phyloP scores from a whole-genome alignment of 2,329 filamentous ascomycete genomes.

The Rhinocladiella similis region DNA sequence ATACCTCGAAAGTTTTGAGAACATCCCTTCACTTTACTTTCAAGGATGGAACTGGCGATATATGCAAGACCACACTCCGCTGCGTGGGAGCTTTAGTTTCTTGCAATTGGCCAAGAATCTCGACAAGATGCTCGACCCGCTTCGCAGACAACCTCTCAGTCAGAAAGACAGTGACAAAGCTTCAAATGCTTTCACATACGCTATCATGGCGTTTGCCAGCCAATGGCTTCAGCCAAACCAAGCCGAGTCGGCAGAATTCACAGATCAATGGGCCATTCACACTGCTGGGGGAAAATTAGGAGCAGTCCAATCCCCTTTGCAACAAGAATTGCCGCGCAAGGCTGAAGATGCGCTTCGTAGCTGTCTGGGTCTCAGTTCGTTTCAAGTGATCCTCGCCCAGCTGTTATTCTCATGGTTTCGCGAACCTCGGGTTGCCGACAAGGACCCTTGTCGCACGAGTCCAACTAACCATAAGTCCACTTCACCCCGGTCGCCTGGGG shows the following conservation, averaged over 20 bases:
- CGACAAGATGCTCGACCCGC: constrained; percentile 6
- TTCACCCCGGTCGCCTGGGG: constrained; percentile 3
- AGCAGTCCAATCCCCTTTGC: constrained; percentile 6
- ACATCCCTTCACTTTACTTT: constrained; percentile 47
- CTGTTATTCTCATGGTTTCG: constrained; percentile 5
- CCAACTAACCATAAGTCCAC: constrained; percentile 3
- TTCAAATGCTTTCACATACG: constrained; percentile 40
- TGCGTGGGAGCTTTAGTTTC: constrained; percentile 7
- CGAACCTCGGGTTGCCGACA: constrained; percentile 2
- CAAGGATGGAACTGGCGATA: constrained; percentile 44
- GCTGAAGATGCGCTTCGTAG: constrained; percentile 1
- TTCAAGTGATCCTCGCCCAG: constrained; percentile 7
- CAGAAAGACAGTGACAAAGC: constrained; percentile 39
- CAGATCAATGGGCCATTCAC: background rate
- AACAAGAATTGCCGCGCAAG: constrained; percentile 4
- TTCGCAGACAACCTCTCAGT: constrained; percentile 30
- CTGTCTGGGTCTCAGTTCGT: constrained; percentile 3
- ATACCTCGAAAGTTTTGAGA: constrained; percentile 48
- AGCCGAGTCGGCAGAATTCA: no score
- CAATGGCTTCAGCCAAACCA: constrained; percentile 35
- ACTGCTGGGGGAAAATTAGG: background rate
- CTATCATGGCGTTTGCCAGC: constrained; percentile 45
- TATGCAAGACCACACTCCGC: constrained; percentile 4
- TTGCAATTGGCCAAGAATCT: constrained; percentile 8
- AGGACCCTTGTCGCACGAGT: background rate